These are phyloP conservation scores for Leishmania amazonensis DNA, from an alignment of 208 protist species.

Conservation along the genomic window DNA sequence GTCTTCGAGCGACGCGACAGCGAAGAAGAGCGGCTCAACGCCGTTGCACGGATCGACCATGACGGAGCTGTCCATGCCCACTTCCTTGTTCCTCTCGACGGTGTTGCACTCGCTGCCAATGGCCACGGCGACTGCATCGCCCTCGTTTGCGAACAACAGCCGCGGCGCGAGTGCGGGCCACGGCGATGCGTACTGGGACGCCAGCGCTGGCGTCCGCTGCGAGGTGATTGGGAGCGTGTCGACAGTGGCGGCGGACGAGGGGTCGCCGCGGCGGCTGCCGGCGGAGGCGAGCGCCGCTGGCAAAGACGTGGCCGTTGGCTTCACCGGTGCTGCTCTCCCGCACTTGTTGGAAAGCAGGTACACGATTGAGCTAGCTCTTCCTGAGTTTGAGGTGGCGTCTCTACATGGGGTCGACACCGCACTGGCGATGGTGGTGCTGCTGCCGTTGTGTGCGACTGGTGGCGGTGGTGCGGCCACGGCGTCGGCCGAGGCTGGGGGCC, in stretches of 20 bases:
- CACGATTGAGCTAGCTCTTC: conserved; percentile 28
- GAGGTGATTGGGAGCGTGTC: conserved; percentile 27
- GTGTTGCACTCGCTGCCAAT: conserved; percentile 16
- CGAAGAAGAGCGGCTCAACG: conserved; percentile 3
- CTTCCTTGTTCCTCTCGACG: background rate
- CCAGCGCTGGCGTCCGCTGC: conserved; percentile 20
- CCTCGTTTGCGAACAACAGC: conserved; percentile 20
- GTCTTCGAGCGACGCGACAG: conserved; percentile 1
- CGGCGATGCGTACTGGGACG: background rate
- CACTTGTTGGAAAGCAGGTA: conserved; percentile 26
- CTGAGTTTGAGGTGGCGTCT: conserved; percentile 24
- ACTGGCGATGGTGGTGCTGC: conserved; percentile 30
- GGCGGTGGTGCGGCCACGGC: background rate
- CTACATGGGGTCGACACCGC: conserved; percentile 24
- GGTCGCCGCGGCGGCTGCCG: conserved; percentile 10
- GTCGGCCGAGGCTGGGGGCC: background rate
- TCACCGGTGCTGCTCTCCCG: conserved; percentile 2
- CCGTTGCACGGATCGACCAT: conserved; percentile 23
- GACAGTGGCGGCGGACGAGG: conserved; percentile 15
- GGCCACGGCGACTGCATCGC: conserved; percentile 22
- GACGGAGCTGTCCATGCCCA: conserved; percentile 3
- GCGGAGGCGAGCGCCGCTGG: conserved; percentile 6
- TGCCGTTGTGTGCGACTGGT: conserved; percentile 19
- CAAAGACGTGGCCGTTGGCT: background rate
- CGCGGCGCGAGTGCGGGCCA: conserved; percentile 1